These are phyloP conservation scores for Telopea speciosissima DNA, from an alignment of 177 flowering plant species.

Conservation along the genomic window DNA sequence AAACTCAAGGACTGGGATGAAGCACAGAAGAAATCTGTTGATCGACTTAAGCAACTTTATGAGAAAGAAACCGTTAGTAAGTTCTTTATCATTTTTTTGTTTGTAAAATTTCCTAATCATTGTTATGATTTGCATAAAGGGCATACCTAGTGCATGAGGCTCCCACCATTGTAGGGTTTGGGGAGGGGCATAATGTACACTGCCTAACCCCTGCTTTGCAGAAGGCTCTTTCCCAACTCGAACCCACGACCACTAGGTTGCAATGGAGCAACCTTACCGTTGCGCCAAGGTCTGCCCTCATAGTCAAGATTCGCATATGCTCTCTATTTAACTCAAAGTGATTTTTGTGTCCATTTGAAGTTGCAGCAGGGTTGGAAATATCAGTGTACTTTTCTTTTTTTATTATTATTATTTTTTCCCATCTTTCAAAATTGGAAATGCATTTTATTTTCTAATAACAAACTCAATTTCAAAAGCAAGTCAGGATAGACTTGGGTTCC, in stretches of 20 bases:
- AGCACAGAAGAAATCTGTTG: conserved; percentile 37
- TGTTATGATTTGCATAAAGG: not conserved
- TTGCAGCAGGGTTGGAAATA: not conserved
- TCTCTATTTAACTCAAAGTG: not conserved
- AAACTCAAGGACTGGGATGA: conserved; percentile 51
- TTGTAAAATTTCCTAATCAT: not conserved
- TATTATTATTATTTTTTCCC: not conserved
- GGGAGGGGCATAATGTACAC: no score
- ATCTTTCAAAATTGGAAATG: not conserved
- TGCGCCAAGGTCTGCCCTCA: no score
- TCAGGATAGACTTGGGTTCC: no score
- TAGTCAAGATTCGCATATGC: conserved; percentile 4
- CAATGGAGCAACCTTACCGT: no score
- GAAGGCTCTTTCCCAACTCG: no score
- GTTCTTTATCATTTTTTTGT: conserved; percentile 21
- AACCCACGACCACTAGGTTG: no score
- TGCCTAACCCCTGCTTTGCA: no score
- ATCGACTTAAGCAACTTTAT: conserved; percentile 46
- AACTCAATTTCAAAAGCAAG: not conserved
- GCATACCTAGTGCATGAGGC: no score
- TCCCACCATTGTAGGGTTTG: no score
- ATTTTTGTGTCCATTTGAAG: not conserved
- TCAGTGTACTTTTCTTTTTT: not conserved
- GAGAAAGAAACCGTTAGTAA: conserved; percentile 57
- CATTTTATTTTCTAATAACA: no score